Conservation (phyloP, 352 stramenopile genomes). For the Globisporangium abappressorium region DNA sequence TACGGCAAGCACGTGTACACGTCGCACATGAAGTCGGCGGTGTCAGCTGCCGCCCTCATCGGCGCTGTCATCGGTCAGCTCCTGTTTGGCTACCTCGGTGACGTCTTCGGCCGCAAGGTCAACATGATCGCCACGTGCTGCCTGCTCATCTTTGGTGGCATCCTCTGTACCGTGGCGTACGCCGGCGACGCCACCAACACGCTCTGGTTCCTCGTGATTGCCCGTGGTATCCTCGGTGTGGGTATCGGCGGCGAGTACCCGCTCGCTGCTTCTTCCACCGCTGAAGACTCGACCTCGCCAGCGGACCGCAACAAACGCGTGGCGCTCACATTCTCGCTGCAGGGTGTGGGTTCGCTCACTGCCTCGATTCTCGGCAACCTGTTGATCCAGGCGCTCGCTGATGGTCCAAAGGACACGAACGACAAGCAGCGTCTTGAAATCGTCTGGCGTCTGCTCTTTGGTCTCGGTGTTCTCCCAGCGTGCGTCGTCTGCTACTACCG, state of each 20-base stretch:
- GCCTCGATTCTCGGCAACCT: slow-evolving; percentile 64
- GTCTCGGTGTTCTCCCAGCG: slow-evolving; percentile 54
- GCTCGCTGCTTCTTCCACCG: slow-evolving; percentile 41
- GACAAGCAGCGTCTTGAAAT: slow-evolving; percentile 36
- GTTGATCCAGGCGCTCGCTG: slow-evolving; percentile 40
- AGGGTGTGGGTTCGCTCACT: slow-evolving; percentile 49
- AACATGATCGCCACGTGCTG: slow-evolving; percentile 61
- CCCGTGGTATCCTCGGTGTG: slow-evolving; percentile 58
- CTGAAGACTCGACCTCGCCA: slow-evolving; percentile 44
- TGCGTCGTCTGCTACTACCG: slow-evolving; percentile 63
- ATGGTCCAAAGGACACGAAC: slow-evolving; percentile 39
- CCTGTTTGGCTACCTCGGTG: slow-evolving; percentile 47
- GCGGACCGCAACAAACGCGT: slow-evolving; percentile 44
- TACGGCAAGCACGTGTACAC: slow-evolving; percentile 60
- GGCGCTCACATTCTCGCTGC: slow-evolving; percentile 57
- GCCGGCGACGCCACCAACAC: slow-evolving; percentile 32
- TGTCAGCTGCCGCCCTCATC: slow-evolving; percentile 49
- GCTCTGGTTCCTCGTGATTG: slow-evolving; percentile 60
- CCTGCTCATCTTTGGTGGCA: slow-evolving; percentile 44
- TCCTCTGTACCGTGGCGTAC: slow-evolving; percentile 55
- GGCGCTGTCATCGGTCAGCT: slow-evolving; percentile 54
- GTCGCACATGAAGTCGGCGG: slow-evolving; percentile 46
- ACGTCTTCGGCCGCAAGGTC: slow-evolving; percentile 51
- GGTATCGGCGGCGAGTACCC: slow-evolving; percentile 57
- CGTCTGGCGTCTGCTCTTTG: slow-evolving; percentile 66